Percentiles rank a stretch among this genome's conserved stretches.
Evolutionary conservation across 148 eudicot genomes (phyloP).

Genomic region (Camellia sinensis): DNA sequence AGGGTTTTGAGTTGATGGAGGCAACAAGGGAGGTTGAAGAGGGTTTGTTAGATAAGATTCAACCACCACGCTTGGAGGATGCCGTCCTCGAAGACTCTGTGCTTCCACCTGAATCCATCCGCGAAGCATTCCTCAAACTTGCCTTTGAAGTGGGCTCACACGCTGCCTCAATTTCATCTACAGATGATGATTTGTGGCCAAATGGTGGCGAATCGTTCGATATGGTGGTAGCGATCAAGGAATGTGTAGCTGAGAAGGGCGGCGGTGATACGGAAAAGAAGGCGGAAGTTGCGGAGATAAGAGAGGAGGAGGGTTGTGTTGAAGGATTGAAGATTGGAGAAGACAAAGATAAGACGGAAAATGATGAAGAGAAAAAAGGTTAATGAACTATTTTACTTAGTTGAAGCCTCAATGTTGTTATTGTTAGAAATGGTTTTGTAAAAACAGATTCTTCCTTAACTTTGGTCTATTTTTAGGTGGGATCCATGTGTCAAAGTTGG

Average conservation of each 20-base stretch:
- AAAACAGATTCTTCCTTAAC: too few species aligned
- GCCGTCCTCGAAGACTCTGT: slow-evolving; percentile 96
- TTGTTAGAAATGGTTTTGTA: too few species aligned
- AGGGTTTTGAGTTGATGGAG: slow-evolving; percentile 30
- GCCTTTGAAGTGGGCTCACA: slow-evolving; percentile 64
- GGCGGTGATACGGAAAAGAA: slow-evolving; percentile 21
- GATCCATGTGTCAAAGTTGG: too few species aligned
- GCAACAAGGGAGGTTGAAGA: slow-evolving; percentile 18
- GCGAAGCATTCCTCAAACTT: slow-evolving; percentile 70
- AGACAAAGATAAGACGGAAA: slow-evolving; percentile 13
- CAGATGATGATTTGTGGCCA: slow-evolving; percentile 30
- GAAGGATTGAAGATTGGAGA: slow-evolving; percentile 48
- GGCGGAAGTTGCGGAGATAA: slow-evolving; percentile 32
- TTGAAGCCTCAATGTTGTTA: slow-evolving; percentile 28
- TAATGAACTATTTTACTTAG: slow-evolving; percentile 39
- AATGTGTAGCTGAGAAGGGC: slow-evolving; percentile 34
- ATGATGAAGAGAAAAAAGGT: slow-evolving; percentile 21
- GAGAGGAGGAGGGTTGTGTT: slow-evolving; percentile 29
- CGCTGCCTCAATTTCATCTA: slow-evolving; percentile 27
- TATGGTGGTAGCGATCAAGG: slow-evolving; percentile 26
- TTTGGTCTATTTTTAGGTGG: too few species aligned
- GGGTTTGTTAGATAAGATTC: slow-evolving; percentile 27
- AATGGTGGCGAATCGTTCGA: slow-evolving; percentile 17
- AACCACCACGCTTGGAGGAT: slow-evolving; percentile 76
- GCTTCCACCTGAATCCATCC: slow-evolving; percentile 66